These are phyloP conservation scores for Colletotrichum tropicicola DNA, from an alignment of 2,329 filamentous ascomycete species.

Conservation along the genomic window DNA sequence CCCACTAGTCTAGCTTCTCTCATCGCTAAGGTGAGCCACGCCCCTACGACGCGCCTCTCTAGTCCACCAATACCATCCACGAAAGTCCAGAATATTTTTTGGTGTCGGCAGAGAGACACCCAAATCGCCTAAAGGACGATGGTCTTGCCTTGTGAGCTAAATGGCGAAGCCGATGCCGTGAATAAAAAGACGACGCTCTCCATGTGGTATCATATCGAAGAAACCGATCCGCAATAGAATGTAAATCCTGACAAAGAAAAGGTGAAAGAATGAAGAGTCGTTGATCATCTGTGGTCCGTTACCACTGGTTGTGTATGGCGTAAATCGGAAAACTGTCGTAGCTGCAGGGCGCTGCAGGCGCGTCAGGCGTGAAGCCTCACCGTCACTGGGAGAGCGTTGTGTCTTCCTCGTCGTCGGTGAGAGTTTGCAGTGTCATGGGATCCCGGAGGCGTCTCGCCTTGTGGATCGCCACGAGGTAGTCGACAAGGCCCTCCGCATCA, in stretches of 20 bases:
- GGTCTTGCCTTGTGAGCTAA: constrained; percentile 3
- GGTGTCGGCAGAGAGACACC: constrained; percentile 1
- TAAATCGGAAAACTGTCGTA: constrained; percentile 15
- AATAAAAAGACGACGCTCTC: constrained; percentile 23
- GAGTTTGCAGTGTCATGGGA: constrained; percentile 18
- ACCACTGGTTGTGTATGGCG: background rate
- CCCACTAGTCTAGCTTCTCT: background rate
- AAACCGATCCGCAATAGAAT: constrained; percentile 20
- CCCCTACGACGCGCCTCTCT: background rate
- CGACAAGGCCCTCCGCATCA: constrained; percentile 62
- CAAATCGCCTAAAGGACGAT: background rate
- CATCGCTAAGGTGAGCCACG: background rate
- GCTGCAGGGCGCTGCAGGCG: constrained; percentile 2
- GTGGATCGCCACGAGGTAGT: constrained; percentile 61
- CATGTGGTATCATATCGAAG: constrained; percentile 32
- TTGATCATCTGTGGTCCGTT: constrained; percentile 19
- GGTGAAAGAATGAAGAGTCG: constrained; percentile 13
- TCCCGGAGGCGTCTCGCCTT: constrained; percentile 45
- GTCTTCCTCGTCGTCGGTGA: constrained; percentile 25
- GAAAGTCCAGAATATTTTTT: background rate
- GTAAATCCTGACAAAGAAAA: constrained; percentile 25
- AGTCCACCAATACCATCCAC: background rate
- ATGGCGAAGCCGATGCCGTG: constrained; percentile 14
- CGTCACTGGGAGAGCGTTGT: background rate
- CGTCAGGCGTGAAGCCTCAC: background rate